Percentiles rank a stretch among this genome's conserved stretches.
phyloP scores from a whole-genome alignment of 2,329 filamentous ascomycete genomes.

The Fusarium decemcellulare region DNA sequence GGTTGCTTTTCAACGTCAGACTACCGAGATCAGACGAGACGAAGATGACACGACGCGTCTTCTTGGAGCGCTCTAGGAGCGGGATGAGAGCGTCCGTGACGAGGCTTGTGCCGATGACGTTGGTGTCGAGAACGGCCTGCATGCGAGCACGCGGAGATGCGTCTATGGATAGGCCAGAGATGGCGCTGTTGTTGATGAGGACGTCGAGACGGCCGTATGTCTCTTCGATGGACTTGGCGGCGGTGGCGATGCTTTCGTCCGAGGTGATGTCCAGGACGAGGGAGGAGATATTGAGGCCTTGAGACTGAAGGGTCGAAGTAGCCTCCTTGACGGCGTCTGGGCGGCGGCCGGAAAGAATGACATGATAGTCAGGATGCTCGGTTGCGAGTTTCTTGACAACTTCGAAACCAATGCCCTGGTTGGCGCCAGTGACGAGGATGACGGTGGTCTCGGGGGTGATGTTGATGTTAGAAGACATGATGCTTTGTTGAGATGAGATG shows the following conservation, averaged over 20 bases:
- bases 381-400: slow-evolving; percentile 22
- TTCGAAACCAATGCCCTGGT: slow-evolving; percentile 32
- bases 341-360: slow-evolving; percentile 30
- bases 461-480: slow-evolving; percentile 22
- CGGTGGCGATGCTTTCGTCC: slow-evolving; percentile 25
- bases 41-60: slow-evolving; percentile 31
- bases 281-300: slow-evolving; percentile 17
- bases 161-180: slow-evolving; percentile 17
- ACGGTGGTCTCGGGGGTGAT: slow-evolving; percentile 21
- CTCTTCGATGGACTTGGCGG: slow-evolving; percentile 7
- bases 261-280: slow-evolving; percentile 34
- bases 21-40: slow-evolving; percentile 32
- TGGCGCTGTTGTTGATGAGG: slow-evolving; percentile 36
- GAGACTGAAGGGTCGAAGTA: slow-evolving; percentile 16
- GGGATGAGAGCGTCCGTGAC: slow-evolving; percentile 33
- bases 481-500: background rate
- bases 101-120: slow-evolving; percentile 34
- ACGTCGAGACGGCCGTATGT: slow-evolving; percentile 31
- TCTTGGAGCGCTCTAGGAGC: slow-evolving; percentile 19
- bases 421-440: slow-evolving; percentile 27
- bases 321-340: slow-evolving; percentile 20
- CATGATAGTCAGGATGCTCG: slow-evolving; percentile 23
- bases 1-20: slow-evolving; percentile 28
- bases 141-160: slow-evolving; percentile 23
- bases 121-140: slow-evolving; percentile 32